Percentiles rank a stretch among this genome's conserved stretches.
Conservation (phyloP, 495 filamentous ascomycete genomes). For the Neurospora sp. region DNA sequence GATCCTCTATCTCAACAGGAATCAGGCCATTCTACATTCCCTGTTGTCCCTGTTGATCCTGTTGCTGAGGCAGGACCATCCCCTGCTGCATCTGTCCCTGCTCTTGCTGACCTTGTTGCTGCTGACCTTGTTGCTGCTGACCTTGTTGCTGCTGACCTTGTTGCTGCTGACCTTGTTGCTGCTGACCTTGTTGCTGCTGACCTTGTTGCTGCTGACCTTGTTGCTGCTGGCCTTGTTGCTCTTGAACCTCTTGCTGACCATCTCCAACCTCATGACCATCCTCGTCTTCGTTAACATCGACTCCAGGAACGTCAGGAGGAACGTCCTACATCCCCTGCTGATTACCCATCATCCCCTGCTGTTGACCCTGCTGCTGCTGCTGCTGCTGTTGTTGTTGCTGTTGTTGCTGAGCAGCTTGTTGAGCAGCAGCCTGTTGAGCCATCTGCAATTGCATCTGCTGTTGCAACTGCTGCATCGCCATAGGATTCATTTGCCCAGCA, state of each 20-base stretch:
- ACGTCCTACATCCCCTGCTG: slow-evolving; percentile 1
- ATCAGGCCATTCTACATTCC: neutral
- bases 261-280: neutral
- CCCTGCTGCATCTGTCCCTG: slow-evolving; percentile 26
- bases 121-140: slow-evolving; percentile 7
- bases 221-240: slow-evolving; percentile 25
- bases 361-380: slow-evolving; percentile 14
- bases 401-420: neutral
- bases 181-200: neutral
- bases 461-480: neutral
- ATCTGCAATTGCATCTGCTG: neutral
- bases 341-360: slow-evolving; percentile 3
- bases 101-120: slow-evolving; percentile 24
- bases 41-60: neutral
- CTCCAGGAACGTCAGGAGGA: neutral
- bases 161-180: neutral
- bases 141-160: slow-evolving; percentile 24
- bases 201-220: slow-evolving; percentile 12
- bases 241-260: slow-evolving; percentile 8
- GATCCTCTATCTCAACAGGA: neutral
- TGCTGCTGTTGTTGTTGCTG: neutral
- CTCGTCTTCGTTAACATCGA: neutral
- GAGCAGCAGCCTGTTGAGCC: slow-evolving; percentile 11
- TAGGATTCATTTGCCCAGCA: neutral
- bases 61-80: neutral